Percentiles rank a stretch among this genome's conserved stretches.
Conservation (phyloP, 1,139 yeast genomes). For the Hansenula sp. region DNA sequence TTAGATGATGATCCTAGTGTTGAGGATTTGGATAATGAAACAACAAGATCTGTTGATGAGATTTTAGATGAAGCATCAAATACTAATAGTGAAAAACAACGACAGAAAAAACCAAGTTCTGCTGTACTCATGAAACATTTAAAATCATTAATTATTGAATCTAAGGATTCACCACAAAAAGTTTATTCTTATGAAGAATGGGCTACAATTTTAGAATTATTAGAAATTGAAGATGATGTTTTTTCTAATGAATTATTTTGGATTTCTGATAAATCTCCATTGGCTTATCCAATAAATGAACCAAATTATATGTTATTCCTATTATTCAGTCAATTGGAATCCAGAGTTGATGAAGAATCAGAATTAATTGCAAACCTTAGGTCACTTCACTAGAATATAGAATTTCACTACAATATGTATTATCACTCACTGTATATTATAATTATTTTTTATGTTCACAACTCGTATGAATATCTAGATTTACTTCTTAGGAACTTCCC, state of each 20-base stretch:
- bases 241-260: conserved; percentile 36
- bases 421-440: too few relatives aligned
- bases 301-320: conserved; percentile 51
- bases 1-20: conserved; percentile 3
- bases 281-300: conserved; percentile 62
- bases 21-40: conserved; percentile 11
- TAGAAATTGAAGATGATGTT: conserved; percentile 23
- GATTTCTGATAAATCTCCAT: conserved; percentile 61
- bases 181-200: conserved; percentile 42
- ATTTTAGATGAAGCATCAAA: conserved; percentile 12
- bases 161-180: conserved; percentile 25
- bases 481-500: conserved; percentile 59
- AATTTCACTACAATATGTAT: too few relatives aligned
- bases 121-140: conserved; percentile 14
- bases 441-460: too few relatives aligned
- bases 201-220: conserved; percentile 30
- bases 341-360: not conserved
- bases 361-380: not conserved
- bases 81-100: conserved; percentile 5
- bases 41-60: conserved; percentile 16
- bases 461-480: conserved; percentile 54
- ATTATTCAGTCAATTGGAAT: conserved; percentile 22
- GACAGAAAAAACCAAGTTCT: not conserved
- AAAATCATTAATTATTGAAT: conserved; percentile 21
- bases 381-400: too few relatives aligned